These are phyloP conservation scores for Suillus lakei DNA, from an alignment of 768 basidiomycete species.

Conservation along the genomic window DNA sequence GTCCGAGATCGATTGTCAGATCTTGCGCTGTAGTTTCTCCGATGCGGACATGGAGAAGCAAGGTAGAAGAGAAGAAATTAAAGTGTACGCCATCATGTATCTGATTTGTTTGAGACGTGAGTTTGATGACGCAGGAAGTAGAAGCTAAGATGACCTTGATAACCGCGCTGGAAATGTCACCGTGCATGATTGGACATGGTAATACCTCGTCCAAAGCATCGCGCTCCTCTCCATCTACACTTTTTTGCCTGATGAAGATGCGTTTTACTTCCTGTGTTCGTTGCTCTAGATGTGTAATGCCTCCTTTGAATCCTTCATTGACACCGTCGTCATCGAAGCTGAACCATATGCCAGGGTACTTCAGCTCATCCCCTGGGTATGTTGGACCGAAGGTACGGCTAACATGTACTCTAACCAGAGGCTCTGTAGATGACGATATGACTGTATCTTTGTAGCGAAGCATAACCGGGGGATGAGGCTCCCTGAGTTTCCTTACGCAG, in stretches of 20 bases:
- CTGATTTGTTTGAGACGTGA: conserved; percentile 38
- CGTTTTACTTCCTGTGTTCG: conserved; percentile 77
- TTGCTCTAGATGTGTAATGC: conserved; percentile 53
- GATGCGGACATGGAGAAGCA: conserved; percentile 62
- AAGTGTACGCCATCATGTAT: conserved; percentile 75
- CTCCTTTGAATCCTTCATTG: conserved; percentile 57
- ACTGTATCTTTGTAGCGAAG: conserved; percentile 69
- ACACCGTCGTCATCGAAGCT: conserved; percentile 79
- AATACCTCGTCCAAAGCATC: conserved; percentile 78
- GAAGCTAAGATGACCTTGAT: conserved; percentile 54
- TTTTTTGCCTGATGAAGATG: conserved; percentile 75
- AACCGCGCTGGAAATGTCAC: conserved; percentile 70
- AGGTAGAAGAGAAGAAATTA: conserved; percentile 60
- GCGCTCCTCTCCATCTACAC: conserved; percentile 52
- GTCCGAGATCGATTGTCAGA: conserved; percentile 75
- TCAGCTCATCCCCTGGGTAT: conserved; percentile 76
- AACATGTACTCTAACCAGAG: conserved; percentile 66
- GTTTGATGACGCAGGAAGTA: background rate
- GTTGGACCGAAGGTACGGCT: conserved; percentile 83
- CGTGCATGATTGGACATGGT: conserved; percentile 69
- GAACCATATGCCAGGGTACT: conserved; percentile 85
- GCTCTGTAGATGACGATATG: conserved; percentile 64
- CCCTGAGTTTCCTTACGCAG: conserved; percentile 68
- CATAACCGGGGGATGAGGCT: conserved; percentile 67
- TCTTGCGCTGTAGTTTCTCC: conserved; percentile 86